phyloP scores from a whole-genome alignment of 164 flowering plant species.

The Umbilicus rupestris region DNA sequence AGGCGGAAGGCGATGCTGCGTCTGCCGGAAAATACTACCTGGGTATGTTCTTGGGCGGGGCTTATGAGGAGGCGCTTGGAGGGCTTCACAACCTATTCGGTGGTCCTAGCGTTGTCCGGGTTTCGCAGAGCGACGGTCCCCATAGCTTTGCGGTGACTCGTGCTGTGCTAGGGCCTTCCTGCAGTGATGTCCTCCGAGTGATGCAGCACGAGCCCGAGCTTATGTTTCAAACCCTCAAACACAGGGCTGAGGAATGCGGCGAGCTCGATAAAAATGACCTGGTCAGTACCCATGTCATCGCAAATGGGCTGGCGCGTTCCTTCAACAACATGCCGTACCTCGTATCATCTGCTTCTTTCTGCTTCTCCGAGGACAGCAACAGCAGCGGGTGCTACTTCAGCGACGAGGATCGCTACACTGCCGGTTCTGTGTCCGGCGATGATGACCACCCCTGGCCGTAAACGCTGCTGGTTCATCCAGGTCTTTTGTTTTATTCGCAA shows the following conservation, averaged over 20 bases:
- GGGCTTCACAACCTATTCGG: conserved; percentile 96
- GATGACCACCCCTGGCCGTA: conserved; percentile 38
- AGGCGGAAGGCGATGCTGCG: conserved; percentile 24
- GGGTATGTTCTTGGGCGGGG: conserved; percentile 99
- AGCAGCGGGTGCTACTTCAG: conserved; percentile 29
- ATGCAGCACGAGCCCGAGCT: conserved; percentile 99
- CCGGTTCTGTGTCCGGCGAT: conserved; percentile 29
- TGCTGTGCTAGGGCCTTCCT: conserved; percentile 71
- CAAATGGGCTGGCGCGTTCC: conserved; percentile 42
- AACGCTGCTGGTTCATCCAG: not conserved
- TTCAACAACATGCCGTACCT: conserved; percentile 90
- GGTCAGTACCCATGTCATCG: conserved; percentile 22
- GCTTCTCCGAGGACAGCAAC: conserved; percentile 22
- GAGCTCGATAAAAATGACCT: conserved; percentile 14
- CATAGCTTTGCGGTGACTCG: conserved; percentile 85
- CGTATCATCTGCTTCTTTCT: conserved; percentile 26
- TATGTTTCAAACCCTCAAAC: conserved; percentile 90
- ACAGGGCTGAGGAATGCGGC: conserved; percentile 59
- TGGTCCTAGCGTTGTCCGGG: conserved; percentile 91
- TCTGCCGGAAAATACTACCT: conserved; percentile 44
- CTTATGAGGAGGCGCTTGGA: conserved; percentile 99
- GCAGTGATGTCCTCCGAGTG: conserved; percentile 74
- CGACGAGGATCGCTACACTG: conserved; percentile 29
- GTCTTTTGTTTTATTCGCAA: no score
- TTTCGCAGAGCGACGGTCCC: conserved; percentile 79